Percentiles rank a stretch among this genome's conserved stretches.
Conservation (phyloP, 2,329 filamentous ascomycete genomes). For the Trichophyton mentagrophytes region DNA sequence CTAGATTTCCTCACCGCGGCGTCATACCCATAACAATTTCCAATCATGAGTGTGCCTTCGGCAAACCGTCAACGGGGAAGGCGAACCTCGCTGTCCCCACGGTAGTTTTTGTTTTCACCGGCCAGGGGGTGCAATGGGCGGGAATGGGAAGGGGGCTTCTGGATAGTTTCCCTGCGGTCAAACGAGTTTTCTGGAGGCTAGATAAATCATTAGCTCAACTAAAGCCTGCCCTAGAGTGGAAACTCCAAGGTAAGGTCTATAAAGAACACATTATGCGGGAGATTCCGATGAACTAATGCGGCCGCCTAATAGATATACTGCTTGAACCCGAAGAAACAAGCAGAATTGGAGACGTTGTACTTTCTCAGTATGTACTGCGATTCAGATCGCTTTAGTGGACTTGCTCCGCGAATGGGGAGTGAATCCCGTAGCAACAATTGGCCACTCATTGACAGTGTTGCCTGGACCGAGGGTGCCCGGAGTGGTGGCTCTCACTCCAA, state of each 20-base stretch:
- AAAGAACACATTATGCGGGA: not conserved
- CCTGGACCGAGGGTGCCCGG: conserved; percentile 5
- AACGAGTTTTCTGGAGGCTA: not conserved
- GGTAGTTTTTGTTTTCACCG: conserved; percentile 12
- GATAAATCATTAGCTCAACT: not conserved
- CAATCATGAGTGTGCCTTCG: not conserved
- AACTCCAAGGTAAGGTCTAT: not conserved
- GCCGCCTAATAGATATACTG: not conserved
- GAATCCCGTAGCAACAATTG: conserved; percentile 17
- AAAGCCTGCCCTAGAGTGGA: not conserved
- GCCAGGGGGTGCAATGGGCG: conserved; percentile 14
- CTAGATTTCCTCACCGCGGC: not conserved
- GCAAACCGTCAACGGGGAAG: not conserved
- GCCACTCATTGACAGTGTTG: conserved; percentile 15
- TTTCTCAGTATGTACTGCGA: conserved; percentile 21
- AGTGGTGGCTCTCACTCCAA: not conserved
- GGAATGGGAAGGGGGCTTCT: conserved; percentile 6
- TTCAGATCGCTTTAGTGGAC: conserved; percentile 23
- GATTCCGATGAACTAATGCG: not conserved
- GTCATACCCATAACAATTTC: not conserved
- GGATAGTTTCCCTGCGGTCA: not conserved
- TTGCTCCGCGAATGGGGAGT: conserved; percentile 20
- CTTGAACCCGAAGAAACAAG: not conserved
- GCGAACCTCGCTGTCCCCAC: not conserved
- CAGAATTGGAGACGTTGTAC: conserved; percentile 17